Conservation (phyloP, 257 asterid genomes). For the Lycium barbarum region DNA sequence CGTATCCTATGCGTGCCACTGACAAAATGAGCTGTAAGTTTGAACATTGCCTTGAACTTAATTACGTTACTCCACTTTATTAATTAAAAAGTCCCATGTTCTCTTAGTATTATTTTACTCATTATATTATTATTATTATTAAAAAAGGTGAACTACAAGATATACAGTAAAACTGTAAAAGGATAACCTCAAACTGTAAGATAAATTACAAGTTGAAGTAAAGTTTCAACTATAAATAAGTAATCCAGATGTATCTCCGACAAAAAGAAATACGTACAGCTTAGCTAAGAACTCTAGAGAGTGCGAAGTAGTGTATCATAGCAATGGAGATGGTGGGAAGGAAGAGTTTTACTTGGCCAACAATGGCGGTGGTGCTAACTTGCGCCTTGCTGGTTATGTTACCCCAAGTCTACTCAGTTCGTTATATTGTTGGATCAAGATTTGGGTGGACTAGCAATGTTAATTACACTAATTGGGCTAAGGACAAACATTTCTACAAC, state of each 20-base stretch:
- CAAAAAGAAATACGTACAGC: neutral
- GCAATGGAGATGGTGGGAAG: conserved; percentile 41
- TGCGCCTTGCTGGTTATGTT: conserved; percentile 49
- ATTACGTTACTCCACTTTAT: neutral
- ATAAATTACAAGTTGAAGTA: neutral
- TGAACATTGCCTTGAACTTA: conserved; percentile 6
- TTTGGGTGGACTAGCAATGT: conserved; percentile 56
- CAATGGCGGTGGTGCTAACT: conserved; percentile 48
- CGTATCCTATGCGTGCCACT: neutral
- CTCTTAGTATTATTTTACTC: neutral
- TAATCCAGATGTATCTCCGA: neutral
- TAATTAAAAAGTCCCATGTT: neutral
- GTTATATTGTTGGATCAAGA: conserved; percentile 54
- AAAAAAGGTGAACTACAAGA: neutral
- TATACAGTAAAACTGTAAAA: too few relatives aligned
- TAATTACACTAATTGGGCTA: conserved; percentile 70
- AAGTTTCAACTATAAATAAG: conserved; percentile 10
- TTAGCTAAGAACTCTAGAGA: conserved; percentile 18
- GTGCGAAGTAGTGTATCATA: neutral
- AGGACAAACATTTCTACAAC: conserved; percentile 55
- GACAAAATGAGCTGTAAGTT: conserved; percentile 27
- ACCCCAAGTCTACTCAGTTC: conserved; percentile 64
- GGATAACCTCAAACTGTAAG: too few relatives aligned
- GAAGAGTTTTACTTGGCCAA: conserved; percentile 35
- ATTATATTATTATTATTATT: neutral